A percentile compares a stretch with the other conserved stretches of the same genome.
These are phyloP conservation scores for Leccinum imitatum DNA, from an alignment of 768 basidiomycete genomes.

Conservation along the genomic window DNA sequence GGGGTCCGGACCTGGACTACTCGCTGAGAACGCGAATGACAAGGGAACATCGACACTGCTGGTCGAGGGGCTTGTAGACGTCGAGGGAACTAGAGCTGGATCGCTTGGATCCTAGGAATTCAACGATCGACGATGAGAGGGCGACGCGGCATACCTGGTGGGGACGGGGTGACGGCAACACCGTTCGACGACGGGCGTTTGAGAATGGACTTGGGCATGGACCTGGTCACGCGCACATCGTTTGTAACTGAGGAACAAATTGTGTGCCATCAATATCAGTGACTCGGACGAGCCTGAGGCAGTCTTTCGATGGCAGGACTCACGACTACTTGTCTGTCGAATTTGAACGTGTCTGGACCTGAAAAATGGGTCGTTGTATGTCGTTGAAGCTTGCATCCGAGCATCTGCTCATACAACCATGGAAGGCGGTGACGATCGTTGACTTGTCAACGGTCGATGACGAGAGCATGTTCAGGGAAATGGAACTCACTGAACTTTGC, in stretches of 20 bases:
- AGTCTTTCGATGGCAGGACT: neutral
- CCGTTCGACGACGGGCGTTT: neutral
- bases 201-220: conserved; percentile 2
- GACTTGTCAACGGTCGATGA: neutral
- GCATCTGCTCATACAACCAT: conserved; percentile 2
- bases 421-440: neutral
- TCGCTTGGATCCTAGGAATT: neutral
- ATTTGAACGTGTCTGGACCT: conserved; percentile 1
- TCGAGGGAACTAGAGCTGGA: neutral
- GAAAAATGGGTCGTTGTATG: neutral
- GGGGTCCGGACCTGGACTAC: neutral
- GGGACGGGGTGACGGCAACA: neutral
- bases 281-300: neutral
- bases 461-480: neutral
- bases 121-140: neutral
- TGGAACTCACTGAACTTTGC: conserved; percentile 5
- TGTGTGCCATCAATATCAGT: neutral
- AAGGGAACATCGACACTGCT: neutral
- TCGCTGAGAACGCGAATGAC: neutral
- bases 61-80: neutral
- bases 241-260: neutral
- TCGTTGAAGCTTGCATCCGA: neutral
- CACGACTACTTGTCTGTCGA: neutral
- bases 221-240: neutral
- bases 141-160: conserved; percentile 11